Evolutionary conservation across 1,139 yeast species (phyloP).

Genomic region (Saccharomyces hybrid): DNA sequence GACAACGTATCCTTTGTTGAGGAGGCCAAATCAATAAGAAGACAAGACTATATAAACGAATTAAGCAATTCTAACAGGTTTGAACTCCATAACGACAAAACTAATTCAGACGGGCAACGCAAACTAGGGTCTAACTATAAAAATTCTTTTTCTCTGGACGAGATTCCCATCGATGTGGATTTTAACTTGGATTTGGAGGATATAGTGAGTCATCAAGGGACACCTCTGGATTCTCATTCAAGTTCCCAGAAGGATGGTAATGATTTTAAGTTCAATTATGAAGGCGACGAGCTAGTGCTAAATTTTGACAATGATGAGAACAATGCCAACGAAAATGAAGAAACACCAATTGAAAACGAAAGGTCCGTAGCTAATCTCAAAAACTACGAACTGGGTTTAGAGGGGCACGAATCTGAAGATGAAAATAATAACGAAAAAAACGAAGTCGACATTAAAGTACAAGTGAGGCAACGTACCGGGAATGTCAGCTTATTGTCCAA

Average conservation of each 20-base stretch:
- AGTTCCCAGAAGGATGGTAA: conserved; percentile 7
- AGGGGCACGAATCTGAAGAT: not conserved
- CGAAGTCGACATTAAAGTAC: not conserved
- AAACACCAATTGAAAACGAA: not conserved
- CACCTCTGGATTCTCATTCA: conserved; percentile 7
- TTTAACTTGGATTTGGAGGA: conserved; percentile 28
- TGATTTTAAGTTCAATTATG: conserved; percentile 8
- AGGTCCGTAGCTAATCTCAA: not conserved
- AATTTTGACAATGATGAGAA: conserved; percentile 5
- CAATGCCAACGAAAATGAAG: not conserved
- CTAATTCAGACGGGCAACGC: conserved; percentile 8
- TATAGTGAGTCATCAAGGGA: conserved; percentile 22
- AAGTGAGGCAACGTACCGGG: not conserved
- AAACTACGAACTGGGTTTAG: not conserved
- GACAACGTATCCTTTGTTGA: not conserved
- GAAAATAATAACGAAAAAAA: not conserved
- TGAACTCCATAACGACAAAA: conserved; percentile 3
- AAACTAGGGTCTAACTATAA: not conserved
- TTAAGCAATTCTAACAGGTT: conserved; percentile 7
- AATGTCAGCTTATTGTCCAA: not conserved
- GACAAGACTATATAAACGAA: conserved; percentile 26
- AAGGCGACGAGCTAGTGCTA: conserved; percentile 4
- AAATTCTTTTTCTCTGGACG: conserved; percentile 8
- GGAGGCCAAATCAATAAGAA: conserved; percentile 17
- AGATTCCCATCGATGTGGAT: conserved; percentile 23